Percentiles rank a stretch among this genome's conserved stretches.
Conservation (phyloP, 257 asterid genomes). For the Plectranthus barbatus region DNA sequence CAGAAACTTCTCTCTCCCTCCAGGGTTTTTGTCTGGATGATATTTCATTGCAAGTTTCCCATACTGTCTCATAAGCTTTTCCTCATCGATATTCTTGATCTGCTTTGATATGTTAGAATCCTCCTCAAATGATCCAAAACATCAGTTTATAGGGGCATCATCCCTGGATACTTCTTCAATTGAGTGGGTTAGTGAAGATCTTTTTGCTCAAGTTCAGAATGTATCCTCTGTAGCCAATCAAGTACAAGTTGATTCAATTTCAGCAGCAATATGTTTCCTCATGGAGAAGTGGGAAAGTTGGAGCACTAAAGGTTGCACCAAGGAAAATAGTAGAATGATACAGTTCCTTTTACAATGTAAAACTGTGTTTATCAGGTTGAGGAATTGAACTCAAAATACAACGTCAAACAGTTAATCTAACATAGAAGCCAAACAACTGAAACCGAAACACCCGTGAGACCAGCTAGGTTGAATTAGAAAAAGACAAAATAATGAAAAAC, state of each 20-base stretch:
- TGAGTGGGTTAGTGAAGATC: conserved; percentile 18
- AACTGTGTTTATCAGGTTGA: not conserved
- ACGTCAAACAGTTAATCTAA: conserved; percentile 1
- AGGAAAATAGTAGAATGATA: not conserved
- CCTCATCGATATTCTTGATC: conserved; percentile 92
- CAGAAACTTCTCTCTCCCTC: conserved; percentile 92
- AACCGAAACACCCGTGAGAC: not conserved
- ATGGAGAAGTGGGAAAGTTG: not conserved
- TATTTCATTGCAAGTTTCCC: conserved; percentile 96
- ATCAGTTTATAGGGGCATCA: conserved; percentile 52
- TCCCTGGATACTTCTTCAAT: conserved; percentile 87
- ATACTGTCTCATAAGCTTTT: conserved; percentile 94
- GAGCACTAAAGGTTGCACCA: not conserved
- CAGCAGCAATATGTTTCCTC: conserved; percentile 1
- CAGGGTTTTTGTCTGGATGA: conserved; percentile 98
- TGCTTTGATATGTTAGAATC: conserved; percentile 57
- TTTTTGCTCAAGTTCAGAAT: not conserved
- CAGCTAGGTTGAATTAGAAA: not conserved
- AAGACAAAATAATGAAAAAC: not conserved
- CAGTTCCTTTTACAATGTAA: not conserved
- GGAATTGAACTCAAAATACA: not conserved
- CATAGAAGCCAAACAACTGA: not conserved
- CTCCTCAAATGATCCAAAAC: conserved; percentile 37
- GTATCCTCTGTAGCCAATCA: not conserved
- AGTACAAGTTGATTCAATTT: not conserved